These are phyloP conservation scores for Sporobolomyces phaffii DNA, from an alignment of 768 basidiomycete species.

Conservation along the genomic window DNA sequence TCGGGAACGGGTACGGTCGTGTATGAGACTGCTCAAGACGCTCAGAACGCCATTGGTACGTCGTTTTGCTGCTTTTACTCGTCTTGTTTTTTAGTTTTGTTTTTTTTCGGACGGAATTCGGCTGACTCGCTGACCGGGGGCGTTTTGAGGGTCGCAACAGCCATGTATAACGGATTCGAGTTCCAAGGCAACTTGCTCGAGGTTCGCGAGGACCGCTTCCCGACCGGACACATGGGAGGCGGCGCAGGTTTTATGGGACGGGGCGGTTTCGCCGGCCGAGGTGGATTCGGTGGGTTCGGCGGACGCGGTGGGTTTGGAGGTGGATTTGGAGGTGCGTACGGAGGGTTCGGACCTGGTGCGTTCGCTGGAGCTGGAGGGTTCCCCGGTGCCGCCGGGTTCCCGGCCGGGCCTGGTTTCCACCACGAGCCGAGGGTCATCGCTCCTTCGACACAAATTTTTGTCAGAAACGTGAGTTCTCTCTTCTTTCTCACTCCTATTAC, in stretches of 20 bases:
- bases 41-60: constrained; percentile 82
- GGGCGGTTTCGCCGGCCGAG: constrained; percentile 49
- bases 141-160: constrained; percentile 51
- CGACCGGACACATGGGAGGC: constrained; percentile 17
- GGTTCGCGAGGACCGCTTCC: constrained; percentile 89
- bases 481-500: neutral
- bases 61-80: too few species aligned
- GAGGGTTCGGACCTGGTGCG: constrained; percentile 50
- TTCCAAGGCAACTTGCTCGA: constrained; percentile 95
- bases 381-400: constrained; percentile 32
- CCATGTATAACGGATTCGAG: constrained; percentile 93
- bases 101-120: too few species aligned
- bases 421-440: constrained; percentile 37
- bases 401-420: constrained; percentile 6
- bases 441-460: constrained; percentile 78
- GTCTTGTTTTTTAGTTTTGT: too few species aligned
- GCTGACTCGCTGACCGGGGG: neutral
- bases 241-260: constrained; percentile 53
- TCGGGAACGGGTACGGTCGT: constrained; percentile 80
- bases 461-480: constrained; percentile 75
- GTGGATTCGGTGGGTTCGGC: constrained; percentile 50
- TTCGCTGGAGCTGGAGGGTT: constrained; percentile 42
- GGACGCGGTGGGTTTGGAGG: constrained; percentile 55
- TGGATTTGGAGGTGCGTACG: constrained; percentile 58
- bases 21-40: constrained; percentile 84